Conservation (phyloP, 1,284 basidiomycete species). For the Pseudozyma hubeiensis region DNA sequence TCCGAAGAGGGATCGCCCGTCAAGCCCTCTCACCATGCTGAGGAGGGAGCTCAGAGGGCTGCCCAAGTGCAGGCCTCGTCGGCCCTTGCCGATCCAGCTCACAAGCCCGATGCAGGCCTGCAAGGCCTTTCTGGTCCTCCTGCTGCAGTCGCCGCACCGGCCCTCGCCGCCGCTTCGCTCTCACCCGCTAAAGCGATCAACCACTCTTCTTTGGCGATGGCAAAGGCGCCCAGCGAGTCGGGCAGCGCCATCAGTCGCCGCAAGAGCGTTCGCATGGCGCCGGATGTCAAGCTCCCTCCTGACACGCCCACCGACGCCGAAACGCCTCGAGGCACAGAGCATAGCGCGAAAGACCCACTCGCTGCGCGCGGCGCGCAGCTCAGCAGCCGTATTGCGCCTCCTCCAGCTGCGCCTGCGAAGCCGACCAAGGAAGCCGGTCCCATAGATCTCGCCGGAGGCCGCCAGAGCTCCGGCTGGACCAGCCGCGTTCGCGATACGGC, state of each 20-base stretch:
- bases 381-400: slow-evolving; percentile 54
- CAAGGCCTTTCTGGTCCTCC: slow-evolving; percentile 26
- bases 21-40: slow-evolving; percentile 15
- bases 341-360: slow-evolving; percentile 43
- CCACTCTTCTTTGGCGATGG: slow-evolving; percentile 9
- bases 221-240: slow-evolving; percentile 37
- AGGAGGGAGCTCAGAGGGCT: slow-evolving; percentile 36
- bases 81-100: slow-evolving; percentile 35
- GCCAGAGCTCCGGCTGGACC: slow-evolving; percentile 58
- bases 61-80: slow-evolving; percentile 41
- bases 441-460: slow-evolving; percentile 35
- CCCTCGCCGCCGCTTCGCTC: not conserved
- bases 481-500: slow-evolving; percentile 53
- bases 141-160: slow-evolving; percentile 6
- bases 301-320: slow-evolving; percentile 51
- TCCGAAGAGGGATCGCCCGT: slow-evolving; percentile 43
- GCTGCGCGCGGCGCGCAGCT: slow-evolving; percentile 36
- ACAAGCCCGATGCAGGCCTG: slow-evolving; percentile 40
- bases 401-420: slow-evolving; percentile 44
- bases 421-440: slow-evolving; percentile 45
- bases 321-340: slow-evolving; percentile 41
- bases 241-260: slow-evolving; percentile 44
- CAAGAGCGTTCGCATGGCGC: slow-evolving; percentile 67
- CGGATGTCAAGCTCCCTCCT: slow-evolving; percentile 60
- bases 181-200: slow-evolving; percentile 16